A percentile compares a stretch with the other conserved stretches of the same genome.
Evolutionary conservation across 2,329 filamentous ascomycete genomes (phyloP).

Genomic region (Phoma sp.): DNA sequence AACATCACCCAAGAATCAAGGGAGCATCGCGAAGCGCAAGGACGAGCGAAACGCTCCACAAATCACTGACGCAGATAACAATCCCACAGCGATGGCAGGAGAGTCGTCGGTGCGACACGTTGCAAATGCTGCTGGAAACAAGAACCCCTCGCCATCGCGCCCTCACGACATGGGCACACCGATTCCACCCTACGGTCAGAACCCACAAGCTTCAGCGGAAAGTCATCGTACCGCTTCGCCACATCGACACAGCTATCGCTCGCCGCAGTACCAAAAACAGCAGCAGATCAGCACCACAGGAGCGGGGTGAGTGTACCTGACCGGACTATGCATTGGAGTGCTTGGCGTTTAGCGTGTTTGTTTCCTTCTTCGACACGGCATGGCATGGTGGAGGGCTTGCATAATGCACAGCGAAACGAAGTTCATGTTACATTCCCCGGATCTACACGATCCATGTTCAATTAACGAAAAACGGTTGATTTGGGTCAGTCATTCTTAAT

Average conservation of each 20-base stretch:
- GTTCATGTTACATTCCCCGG: slow-evolving; percentile 18
- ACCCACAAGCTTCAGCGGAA: slow-evolving; percentile 42
- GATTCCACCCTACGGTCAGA: slow-evolving; percentile 43
- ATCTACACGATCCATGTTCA: slow-evolving; percentile 16
- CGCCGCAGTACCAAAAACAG: slow-evolving; percentile 45
- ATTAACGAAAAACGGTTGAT: slow-evolving; percentile 13
- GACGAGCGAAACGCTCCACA: slow-evolving; percentile 58
- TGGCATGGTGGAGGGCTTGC: slow-evolving; percentile 6
- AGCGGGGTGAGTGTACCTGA: slow-evolving; percentile 32
- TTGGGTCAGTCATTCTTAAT: neutral
- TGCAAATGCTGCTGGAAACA: slow-evolving; percentile 32
- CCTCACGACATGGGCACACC: slow-evolving; percentile 41
- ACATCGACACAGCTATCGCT: slow-evolving; percentile 48
- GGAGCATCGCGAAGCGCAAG: slow-evolving; percentile 60
- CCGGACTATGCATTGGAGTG: slow-evolving; percentile 30
- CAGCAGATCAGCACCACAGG: slow-evolving; percentile 47
- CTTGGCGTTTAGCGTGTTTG: slow-evolving; percentile 14
- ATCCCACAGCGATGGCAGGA: slow-evolving; percentile 81
- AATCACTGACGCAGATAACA: slow-evolving; percentile 81
- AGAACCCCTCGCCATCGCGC: slow-evolving; percentile 37
- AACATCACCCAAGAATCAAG: slow-evolving; percentile 43
- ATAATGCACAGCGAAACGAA: slow-evolving; percentile 6
- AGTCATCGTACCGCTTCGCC: slow-evolving; percentile 46
- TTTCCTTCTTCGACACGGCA: slow-evolving; percentile 5
- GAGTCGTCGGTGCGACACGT: slow-evolving; percentile 85